phyloP scores from a whole-genome alignment of 2,329 filamentous ascomycete species.

The Paraconiothyrium sp. region DNA sequence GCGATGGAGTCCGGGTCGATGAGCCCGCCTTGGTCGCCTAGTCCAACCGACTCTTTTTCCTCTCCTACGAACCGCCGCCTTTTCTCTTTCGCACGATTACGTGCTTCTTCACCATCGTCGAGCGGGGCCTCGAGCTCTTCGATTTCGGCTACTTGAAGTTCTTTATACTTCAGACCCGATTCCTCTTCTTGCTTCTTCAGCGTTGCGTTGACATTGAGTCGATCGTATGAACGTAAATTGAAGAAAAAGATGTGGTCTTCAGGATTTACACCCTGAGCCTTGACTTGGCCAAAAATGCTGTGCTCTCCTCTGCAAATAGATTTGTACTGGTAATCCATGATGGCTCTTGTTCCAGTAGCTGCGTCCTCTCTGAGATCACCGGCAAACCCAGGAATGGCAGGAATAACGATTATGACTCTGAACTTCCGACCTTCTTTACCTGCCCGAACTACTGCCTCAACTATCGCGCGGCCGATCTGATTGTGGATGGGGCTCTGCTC shows the following conservation, averaged over 20 bases:
- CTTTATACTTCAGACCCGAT: slow-evolving; percentile 83
- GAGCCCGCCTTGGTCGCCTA: slow-evolving; percentile 49
- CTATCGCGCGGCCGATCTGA: slow-evolving; percentile 85
- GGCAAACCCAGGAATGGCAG: slow-evolving; percentile 91
- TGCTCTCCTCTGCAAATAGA: slow-evolving; percentile 91
- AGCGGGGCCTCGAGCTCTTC: slow-evolving; percentile 78
- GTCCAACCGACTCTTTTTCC: slow-evolving; percentile 49
- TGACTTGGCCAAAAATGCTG: slow-evolving; percentile 85
- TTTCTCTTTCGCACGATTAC: slow-evolving; percentile 57
- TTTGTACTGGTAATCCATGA: slow-evolving; percentile 99
- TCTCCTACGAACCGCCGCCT: slow-evolving; percentile 57
- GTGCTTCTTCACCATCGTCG: slow-evolving; percentile 49
- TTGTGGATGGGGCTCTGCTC: slow-evolving; percentile 88
- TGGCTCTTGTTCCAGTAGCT: slow-evolving; percentile 83
- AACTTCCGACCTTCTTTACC: slow-evolving; percentile 87
- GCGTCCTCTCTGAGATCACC: slow-evolving; percentile 86
- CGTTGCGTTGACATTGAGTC: slow-evolving; percentile 81
- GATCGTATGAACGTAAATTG: slow-evolving; percentile 92
- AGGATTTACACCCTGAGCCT: slow-evolving; percentile 78
- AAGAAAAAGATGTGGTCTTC: slow-evolving; percentile 87
- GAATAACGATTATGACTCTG: slow-evolving; percentile 87
- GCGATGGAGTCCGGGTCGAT: slow-evolving; percentile 72
- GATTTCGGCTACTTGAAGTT: slow-evolving; percentile 87
- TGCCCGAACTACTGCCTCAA: slow-evolving; percentile 86
- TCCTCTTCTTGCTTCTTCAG: slow-evolving; percentile 80